Percentiles rank a stretch among this genome's conserved stretches.
Evolutionary conservation across 106 monocot species (phyloP).

Genomic region (Apostasia shenzhenica): DNA sequence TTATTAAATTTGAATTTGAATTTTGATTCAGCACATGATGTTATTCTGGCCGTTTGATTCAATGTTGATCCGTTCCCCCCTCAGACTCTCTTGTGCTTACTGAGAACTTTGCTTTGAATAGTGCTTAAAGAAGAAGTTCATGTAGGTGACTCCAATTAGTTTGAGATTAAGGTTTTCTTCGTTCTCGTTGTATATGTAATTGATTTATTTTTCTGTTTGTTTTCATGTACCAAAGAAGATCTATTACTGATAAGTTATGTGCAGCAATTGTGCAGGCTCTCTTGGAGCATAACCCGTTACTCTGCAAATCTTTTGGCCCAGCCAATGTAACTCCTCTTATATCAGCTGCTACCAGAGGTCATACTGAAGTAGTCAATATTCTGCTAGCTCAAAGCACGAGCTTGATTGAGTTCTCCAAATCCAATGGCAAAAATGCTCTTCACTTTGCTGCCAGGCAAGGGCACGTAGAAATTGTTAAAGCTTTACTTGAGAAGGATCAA

Average conservation of each 20-base stretch:
- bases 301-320: constrained; percentile 55
- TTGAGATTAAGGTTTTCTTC: too few relatives aligned
- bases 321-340: constrained; percentile 60
- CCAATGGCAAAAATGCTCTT: constrained; percentile 63
- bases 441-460: constrained; percentile 64
- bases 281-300: constrained; percentile 27
- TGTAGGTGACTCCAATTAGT: too few relatives aligned
- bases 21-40: too few relatives aligned
- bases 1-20: too few relatives aligned
- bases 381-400: constrained; percentile 24
- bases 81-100: too few relatives aligned
- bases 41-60: too few relatives aligned
- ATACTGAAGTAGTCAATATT: constrained; percentile 31
- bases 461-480: constrained; percentile 48
- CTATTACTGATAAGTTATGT: constrained; percentile 1
- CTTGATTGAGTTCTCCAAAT: constrained; percentile 32
- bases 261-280: constrained; percentile 53
- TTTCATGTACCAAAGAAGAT: too few relatives aligned
- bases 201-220: too few relatives aligned
- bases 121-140: too few relatives aligned
- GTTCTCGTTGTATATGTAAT: too few relatives aligned
- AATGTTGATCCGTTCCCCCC: too few relatives aligned
- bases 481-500: constrained; percentile 48
- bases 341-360: constrained; percentile 54
- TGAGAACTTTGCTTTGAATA: too few relatives aligned